These are phyloP conservation scores for Nadsonia commutata DNA, from an alignment of 1,139 yeast genomes.

Conservation along the genomic window DNA sequence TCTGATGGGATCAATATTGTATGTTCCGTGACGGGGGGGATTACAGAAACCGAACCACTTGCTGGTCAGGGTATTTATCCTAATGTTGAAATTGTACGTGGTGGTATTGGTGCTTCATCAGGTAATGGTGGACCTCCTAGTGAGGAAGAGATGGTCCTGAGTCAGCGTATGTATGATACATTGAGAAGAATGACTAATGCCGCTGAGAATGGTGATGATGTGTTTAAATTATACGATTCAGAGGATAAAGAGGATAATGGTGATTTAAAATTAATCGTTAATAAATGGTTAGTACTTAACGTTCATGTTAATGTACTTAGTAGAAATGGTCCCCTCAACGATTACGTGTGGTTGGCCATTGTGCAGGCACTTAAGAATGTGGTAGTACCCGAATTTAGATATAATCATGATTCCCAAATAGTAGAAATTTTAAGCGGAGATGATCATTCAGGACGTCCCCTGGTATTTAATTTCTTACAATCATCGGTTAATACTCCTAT, in stretches of 20 bases:
- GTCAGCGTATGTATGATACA: slow-evolving; percentile 53
- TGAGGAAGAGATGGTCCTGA: slow-evolving; percentile 74
- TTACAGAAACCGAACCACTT: slow-evolving; percentile 28
- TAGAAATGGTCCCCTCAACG: slow-evolving; percentile 69
- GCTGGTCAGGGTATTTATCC: slow-evolving; percentile 44
- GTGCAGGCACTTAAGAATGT: slow-evolving; percentile 48
- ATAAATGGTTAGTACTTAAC: slow-evolving; percentile 49
- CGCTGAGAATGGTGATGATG: slow-evolving; percentile 16
- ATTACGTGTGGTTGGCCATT: slow-evolving; percentile 59
- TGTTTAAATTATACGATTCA: slow-evolving; percentile 28
- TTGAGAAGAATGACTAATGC: slow-evolving; percentile 19
- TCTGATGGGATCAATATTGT: slow-evolving; percentile 66
- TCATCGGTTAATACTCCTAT: slow-evolving; percentile 2
- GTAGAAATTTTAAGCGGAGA: slow-evolving; percentile 11
- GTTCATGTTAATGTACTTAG: slow-evolving; percentile 70
- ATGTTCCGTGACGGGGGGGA: slow-evolving; percentile 61
- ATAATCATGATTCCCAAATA: slow-evolving; percentile 21
- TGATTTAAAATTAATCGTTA: slow-evolving; percentile 25
- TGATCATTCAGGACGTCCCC: slow-evolving; percentile 18
- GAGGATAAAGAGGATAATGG: slow-evolving; percentile 18
- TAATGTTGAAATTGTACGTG: slow-evolving; percentile 67
- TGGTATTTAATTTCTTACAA: slow-evolving; percentile 1
- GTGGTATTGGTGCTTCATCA: slow-evolving; percentile 28
- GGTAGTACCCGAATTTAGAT: slow-evolving; percentile 48
- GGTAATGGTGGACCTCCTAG: slow-evolving; percentile 44